These are phyloP conservation scores for Starmerella gropengiesseri DNA, from an alignment of 805 yeast species.

Conservation along the genomic window DNA sequence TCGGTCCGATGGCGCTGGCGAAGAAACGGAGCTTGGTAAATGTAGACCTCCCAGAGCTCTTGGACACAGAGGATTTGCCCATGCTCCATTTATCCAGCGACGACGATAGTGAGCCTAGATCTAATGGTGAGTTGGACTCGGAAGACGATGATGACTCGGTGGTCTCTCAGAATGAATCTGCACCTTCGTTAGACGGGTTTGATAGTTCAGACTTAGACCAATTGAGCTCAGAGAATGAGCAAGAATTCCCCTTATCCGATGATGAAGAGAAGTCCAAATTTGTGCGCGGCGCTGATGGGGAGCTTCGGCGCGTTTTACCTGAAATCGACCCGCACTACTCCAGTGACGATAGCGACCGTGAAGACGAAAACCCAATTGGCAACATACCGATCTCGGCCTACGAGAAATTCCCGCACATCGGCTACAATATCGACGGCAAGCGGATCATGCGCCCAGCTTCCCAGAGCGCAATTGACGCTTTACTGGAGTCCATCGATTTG, in stretches of 20 bases:
- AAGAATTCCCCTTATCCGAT: conserved; percentile 27
- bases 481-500: conserved; percentile 79
- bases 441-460: conserved; percentile 98
- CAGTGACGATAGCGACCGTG: conserved; percentile 79
- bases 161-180: conserved; percentile 2
- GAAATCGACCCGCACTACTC: conserved; percentile 93
- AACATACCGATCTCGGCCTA: conserved; percentile 87
- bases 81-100: conserved; percentile 11
- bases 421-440: conserved; percentile 93
- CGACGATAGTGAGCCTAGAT: conserved; percentile 2
- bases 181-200: conserved; percentile 19
- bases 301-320: conserved; percentile 65
- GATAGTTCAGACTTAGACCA: conserved; percentile 23
- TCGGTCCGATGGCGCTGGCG: conserved; percentile 8
- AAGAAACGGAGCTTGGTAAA: conserved; percentile 13
- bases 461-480: conserved; percentile 84
- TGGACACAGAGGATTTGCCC: conserved; percentile 14
- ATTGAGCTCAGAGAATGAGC: conserved; percentile 33
- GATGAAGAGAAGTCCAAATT: conserved; percentile 27
- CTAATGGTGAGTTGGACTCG: conserved; percentile 8
- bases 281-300: conserved; percentile 52
- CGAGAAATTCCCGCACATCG: conserved; percentile 95
- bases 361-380: conserved; percentile 81
- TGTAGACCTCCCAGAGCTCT: background rate
- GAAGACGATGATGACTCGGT: conserved; percentile 6